phyloP scores from a whole-genome alignment of 2,329 filamentous ascomycete genomes.

The Bretziella fagacearum region DNA sequence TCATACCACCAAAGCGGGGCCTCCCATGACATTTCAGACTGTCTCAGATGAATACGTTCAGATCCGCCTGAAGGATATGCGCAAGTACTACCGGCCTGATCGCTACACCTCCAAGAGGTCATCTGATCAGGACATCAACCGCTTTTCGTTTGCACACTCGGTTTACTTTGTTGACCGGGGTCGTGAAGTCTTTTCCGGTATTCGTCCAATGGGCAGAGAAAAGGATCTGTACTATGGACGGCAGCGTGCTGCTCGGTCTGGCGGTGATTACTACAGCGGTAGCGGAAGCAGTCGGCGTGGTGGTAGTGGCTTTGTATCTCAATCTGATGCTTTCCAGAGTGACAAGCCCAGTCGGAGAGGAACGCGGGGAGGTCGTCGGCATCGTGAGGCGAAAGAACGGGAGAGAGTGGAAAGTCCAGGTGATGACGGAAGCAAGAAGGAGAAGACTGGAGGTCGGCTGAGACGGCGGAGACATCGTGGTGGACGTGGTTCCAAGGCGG shows the following conservation, averaged over 20 bases:
- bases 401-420: background rate
- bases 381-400: background rate
- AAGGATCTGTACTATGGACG: constrained; percentile 20
- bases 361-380: constrained; percentile 5
- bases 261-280: constrained; percentile 4
- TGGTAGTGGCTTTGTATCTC: no score
- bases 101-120: constrained; percentile 19
- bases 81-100: constrained; percentile 30
- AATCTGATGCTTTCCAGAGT: no score
- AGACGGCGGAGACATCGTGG: constrained; percentile 4
- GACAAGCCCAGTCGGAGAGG: background rate
- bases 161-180: constrained; percentile 54
- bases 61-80: constrained; percentile 43
- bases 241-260: constrained; percentile 17
- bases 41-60: constrained; percentile 47
- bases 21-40: constrained; percentile 33
- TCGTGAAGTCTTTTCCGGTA: constrained; percentile 50
- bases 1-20: constrained; percentile 25
- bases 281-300: background rate
- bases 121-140: constrained; percentile 29
- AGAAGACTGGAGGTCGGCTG: background rate
- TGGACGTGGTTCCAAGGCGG: constrained; percentile 2
- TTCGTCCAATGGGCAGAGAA: constrained; percentile 34
- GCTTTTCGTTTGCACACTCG: constrained; percentile 56
- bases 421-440: background rate